Evolutionary conservation across 2,329 filamentous ascomycete species (phyloP).

Genomic region (Claviceps maximensis): DNA sequence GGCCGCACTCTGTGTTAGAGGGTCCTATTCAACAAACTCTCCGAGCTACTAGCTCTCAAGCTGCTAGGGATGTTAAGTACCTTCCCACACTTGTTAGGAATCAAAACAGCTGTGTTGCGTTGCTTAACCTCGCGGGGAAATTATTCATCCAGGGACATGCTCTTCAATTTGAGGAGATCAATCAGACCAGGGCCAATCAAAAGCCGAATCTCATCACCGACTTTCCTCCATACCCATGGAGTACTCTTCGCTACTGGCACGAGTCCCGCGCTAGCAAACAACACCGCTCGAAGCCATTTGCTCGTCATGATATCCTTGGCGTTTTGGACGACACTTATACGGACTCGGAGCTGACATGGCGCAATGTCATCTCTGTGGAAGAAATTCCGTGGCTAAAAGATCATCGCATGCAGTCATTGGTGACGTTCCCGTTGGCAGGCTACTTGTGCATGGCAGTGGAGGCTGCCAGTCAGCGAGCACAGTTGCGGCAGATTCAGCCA

Average conservation of each 20-base stretch:
- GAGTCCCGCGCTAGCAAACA: constrained; percentile 30
- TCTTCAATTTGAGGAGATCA: constrained; percentile 32
- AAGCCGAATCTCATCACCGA: constrained; percentile 23
- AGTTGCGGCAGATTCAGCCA: constrained; percentile 10
- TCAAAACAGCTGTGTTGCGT: constrained; percentile 32
- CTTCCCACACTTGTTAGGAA: constrained; percentile 36
- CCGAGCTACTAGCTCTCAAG: constrained; percentile 28
- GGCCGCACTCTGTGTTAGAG: constrained; percentile 35
- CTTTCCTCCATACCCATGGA: constrained; percentile 34
- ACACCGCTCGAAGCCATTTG: constrained; percentile 27
- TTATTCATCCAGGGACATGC: constrained; percentile 32
- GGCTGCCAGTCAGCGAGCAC: constrained; percentile 25
- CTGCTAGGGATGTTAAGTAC: constrained; percentile 27
- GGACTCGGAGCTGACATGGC: constrained; percentile 33
- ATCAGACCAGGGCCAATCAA: constrained; percentile 18
- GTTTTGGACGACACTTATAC: constrained; percentile 29
- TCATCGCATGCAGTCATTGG: constrained; percentile 43
- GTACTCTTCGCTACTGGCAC: constrained; percentile 33
- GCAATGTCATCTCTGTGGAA: constrained; percentile 32
- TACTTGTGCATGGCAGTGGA: constrained; percentile 39
- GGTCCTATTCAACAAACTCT: constrained; percentile 38
- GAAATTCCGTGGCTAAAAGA: constrained; percentile 45
- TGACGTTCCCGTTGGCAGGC: constrained; percentile 41
- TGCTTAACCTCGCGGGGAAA: constrained; percentile 28
- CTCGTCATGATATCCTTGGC: constrained; percentile 34